Evolutionary conservation across 768 basidiomycete species (phyloP).

Genomic region (Mycena crocata): DNA sequence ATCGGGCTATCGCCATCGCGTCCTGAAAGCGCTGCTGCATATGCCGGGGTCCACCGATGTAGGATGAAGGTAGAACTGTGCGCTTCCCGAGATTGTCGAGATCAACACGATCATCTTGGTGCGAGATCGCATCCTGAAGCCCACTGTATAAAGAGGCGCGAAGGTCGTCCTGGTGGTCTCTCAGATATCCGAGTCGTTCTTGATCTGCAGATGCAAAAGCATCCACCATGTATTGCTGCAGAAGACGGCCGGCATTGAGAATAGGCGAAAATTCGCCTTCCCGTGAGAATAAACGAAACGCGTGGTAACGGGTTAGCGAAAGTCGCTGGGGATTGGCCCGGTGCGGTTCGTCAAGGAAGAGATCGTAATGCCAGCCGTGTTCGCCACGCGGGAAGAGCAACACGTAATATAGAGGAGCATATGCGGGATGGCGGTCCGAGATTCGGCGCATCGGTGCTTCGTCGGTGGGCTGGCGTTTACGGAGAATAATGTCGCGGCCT

Average conservation of each 20-base stretch:
- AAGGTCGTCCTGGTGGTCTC: conserved; percentile 43
- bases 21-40: conserved; percentile 52
- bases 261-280: conserved; percentile 40
- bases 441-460: conserved; percentile 38
- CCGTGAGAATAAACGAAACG: not conserved
- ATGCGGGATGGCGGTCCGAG: conserved; percentile 42
- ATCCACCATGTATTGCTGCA: conserved; percentile 55
- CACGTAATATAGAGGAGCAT: conserved; percentile 49
- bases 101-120: conserved; percentile 32
- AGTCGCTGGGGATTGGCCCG: conserved; percentile 10
- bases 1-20: conserved; percentile 52
- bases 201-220: conserved; percentile 50
- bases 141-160: conserved; percentile 48
- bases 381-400: conserved; percentile 48
- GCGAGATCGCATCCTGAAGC: conserved; percentile 38
- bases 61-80: conserved; percentile 37
- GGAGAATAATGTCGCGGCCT: conserved; percentile 45
- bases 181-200: conserved; percentile 41
- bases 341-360: not conserved
- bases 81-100: conserved; percentile 36
- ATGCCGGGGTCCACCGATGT: conserved; percentile 37
- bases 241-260: conserved; percentile 47
- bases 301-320: not conserved
- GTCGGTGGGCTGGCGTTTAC: not conserved
- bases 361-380: conserved; percentile 45